Evolutionary conservation across 2,329 filamentous ascomycete genomes (phyloP).

Genomic region (Colletotrichum godetiae): DNA sequence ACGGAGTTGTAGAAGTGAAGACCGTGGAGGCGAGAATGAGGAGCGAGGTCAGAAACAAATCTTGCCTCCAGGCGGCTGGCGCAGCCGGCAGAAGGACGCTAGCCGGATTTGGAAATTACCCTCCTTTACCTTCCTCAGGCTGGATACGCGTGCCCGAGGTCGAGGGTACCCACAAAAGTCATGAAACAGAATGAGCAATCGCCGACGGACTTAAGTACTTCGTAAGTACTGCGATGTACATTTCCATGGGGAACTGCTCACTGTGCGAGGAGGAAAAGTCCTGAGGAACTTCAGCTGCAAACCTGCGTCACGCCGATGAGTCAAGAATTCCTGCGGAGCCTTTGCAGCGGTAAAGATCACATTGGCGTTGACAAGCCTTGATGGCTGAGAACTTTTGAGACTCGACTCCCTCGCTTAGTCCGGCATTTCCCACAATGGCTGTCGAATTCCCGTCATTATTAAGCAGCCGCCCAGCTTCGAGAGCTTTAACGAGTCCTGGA

Average conservation of each 20-base stretch:
- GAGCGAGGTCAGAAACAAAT: constrained; percentile 55
- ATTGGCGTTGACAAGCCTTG: not conserved
- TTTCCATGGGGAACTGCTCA: no score
- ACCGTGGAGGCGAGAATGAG: constrained; percentile 53
- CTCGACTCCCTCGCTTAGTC: not conserved
- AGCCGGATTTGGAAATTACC: constrained; percentile 42
- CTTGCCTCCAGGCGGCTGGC: constrained; percentile 55
- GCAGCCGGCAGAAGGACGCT: constrained; percentile 43
- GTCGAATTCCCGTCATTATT: not conserved
- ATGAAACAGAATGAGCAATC: constrained; percentile 16
- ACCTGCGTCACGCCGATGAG: not conserved
- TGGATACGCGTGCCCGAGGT: constrained; percentile 16
- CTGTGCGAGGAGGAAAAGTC: not conserved
- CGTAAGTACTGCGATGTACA: not conserved
- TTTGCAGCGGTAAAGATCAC: not conserved
- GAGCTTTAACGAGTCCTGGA: not conserved
- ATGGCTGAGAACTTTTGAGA: not conserved
- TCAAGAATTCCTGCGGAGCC: not conserved
- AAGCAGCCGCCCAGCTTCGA: not conserved
- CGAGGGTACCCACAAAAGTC: constrained; percentile 10
- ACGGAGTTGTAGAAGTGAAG: constrained; percentile 42
- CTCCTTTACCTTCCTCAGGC: constrained; percentile 40
- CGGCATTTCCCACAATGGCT: not conserved
- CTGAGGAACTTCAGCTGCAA: not conserved
- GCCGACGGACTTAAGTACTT: not conserved